Percentiles rank a stretch among this genome's conserved stretches.
phyloP scores from a whole-genome alignment of 495 filamentous ascomycete genomes.

The Hyphodiscus hymeniophilus region DNA sequence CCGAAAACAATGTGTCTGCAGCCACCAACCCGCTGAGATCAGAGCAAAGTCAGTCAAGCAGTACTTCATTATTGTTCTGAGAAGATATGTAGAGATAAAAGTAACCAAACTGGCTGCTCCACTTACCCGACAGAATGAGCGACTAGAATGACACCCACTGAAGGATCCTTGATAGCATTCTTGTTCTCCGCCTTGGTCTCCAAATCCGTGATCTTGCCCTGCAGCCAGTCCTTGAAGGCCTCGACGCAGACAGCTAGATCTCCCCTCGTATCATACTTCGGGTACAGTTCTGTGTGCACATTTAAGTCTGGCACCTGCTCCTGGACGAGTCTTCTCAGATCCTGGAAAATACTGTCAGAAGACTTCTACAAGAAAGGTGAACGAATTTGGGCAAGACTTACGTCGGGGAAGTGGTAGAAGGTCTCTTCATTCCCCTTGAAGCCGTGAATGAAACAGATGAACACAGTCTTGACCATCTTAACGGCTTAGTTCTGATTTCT shows the following conservation, averaged over 20 bases:
- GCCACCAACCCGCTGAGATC: constrained; percentile 66
- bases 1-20: constrained; percentile 68
- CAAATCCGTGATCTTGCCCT: constrained; percentile 83
- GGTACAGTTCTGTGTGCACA: constrained; percentile 66
- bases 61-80: no score
- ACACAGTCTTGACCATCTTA: constrained; percentile 85
- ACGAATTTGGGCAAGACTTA: background rate
- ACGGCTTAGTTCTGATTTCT: no score
- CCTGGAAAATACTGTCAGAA: constrained; percentile 17
- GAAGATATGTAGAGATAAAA: no score
- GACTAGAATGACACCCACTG: constrained; percentile 71
- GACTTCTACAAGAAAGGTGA: background rate
- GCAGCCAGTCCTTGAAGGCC: constrained; percentile 82
- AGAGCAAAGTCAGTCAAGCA: no score
- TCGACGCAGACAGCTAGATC: constrained; percentile 72
- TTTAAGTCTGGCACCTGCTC: constrained; percentile 62
- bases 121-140: constrained; percentile 79
- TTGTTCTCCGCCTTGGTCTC: constrained; percentile 70
- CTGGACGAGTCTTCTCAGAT: constrained; percentile 59
- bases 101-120: background rate
- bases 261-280: constrained; percentile 84
- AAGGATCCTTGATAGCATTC: constrained; percentile 76
- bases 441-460: constrained; percentile 91
- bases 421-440: constrained; percentile 94
- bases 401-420: constrained; percentile 65